phyloP scores from a whole-genome alignment of 176 grass and related monocot species.

The Carex kokanica region DNA sequence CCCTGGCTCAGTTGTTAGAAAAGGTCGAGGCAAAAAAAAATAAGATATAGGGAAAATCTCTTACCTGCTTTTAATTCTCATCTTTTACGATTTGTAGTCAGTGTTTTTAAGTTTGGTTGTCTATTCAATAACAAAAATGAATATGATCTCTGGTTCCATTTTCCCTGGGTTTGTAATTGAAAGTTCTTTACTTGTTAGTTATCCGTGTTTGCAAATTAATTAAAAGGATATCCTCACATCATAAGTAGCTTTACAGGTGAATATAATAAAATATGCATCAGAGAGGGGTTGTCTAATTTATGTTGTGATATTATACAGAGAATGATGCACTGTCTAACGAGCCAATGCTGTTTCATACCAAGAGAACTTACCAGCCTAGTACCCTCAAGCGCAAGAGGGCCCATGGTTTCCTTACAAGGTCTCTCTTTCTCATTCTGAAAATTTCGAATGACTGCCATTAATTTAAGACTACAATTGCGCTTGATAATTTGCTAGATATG shows the following conservation, averaged over 20 bases:
- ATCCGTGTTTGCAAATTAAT: not conserved
- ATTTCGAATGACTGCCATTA: not conserved
- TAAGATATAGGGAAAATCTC: not conserved
- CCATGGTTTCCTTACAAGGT: slow-evolving; percentile 85
- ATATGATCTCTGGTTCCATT: not conserved
- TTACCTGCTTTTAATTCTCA: not conserved
- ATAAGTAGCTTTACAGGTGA: not conserved
- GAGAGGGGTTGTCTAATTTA: not conserved
- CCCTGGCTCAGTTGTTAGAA: not conserved
- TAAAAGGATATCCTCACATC: not conserved
- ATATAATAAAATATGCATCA: not conserved
- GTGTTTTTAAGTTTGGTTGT: not conserved
- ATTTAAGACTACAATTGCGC: not conserved
- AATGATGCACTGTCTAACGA: slow-evolving; percentile 55
- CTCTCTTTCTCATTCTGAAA: slow-evolving; percentile 13
- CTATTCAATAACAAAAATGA: not conserved
- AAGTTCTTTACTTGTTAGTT: not conserved
- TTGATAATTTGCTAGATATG: not conserved
- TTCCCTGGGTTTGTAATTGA: not conserved
- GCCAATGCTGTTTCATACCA: slow-evolving; percentile 55
- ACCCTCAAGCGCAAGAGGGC: slow-evolving; percentile 81
- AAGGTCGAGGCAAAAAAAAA: not conserved
- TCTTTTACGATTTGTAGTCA: not conserved
- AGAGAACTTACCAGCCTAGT: slow-evolving; percentile 91
- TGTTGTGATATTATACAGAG: slow-evolving; percentile 33